Evolutionary conservation across 768 basidiomycete genomes (phyloP).

Genomic region (Rubroboletus satanas): DNA sequence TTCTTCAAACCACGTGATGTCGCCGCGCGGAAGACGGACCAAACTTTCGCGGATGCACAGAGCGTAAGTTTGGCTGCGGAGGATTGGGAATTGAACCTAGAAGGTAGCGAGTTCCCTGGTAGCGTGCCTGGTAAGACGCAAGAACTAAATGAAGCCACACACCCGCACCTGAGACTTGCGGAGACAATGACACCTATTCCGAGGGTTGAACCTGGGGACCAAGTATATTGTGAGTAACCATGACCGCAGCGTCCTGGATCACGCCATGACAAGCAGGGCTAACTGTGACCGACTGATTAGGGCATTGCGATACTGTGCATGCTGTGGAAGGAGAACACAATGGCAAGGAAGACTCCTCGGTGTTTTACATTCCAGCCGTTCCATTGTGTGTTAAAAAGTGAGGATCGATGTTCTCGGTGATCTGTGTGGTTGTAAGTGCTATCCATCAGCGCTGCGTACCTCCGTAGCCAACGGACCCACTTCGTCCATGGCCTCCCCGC

Average conservation of each 20-base stretch:
- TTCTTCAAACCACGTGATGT: conserved; percentile 49
- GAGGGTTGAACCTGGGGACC: conserved; percentile 57
- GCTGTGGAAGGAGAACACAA: conserved; percentile 49
- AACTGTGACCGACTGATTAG: conserved; percentile 19
- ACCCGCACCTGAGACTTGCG: conserved; percentile 58
- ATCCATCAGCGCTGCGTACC: conserved; percentile 40
- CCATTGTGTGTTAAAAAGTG: conserved; percentile 50
- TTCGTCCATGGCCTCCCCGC: conserved; percentile 47
- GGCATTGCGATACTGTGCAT: conserved; percentile 56
- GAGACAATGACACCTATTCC: conserved; percentile 59
- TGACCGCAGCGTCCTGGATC: neutral
- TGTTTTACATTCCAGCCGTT: conserved; percentile 54
- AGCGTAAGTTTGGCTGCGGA: conserved; percentile 36
- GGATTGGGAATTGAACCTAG: conserved; percentile 57
- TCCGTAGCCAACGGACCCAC: conserved; percentile 46
- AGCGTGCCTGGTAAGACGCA: conserved; percentile 50
- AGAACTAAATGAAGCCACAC: conserved; percentile 51
- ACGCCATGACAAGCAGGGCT: neutral
- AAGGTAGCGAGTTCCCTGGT: conserved; percentile 51
- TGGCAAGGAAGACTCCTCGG: conserved; percentile 49
- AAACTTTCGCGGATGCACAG: conserved; percentile 6
- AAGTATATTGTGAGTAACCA: conserved; percentile 49
- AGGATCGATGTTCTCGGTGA: conserved; percentile 3
- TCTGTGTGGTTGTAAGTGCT: neutral
- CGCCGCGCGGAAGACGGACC: neutral